phyloP scores from a whole-genome alignment of 257 asterid genomes.

The Fraxinus quadrangulata region DNA sequence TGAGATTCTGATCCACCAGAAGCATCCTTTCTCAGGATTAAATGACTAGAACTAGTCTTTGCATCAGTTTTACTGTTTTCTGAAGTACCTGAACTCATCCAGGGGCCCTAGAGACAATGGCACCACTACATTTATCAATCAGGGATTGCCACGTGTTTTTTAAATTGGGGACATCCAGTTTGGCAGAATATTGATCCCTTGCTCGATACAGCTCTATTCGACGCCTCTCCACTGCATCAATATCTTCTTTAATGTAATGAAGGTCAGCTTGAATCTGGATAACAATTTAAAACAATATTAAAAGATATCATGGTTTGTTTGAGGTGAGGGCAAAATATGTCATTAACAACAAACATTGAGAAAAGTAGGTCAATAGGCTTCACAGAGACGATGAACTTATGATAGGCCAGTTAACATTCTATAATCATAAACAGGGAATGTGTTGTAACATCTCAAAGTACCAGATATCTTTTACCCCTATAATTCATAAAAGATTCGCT shows the following conservation, averaged over 20 bases:
- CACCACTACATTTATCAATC: slow-evolving; percentile 46
- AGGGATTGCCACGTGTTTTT: slow-evolving; percentile 49
- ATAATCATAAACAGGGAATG: background rate
- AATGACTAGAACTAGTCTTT: slow-evolving; percentile 53
- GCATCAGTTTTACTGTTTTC: slow-evolving; percentile 50
- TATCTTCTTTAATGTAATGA: slow-evolving; percentile 77
- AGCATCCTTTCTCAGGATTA: slow-evolving; percentile 45
- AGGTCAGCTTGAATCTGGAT: slow-evolving; percentile 78
- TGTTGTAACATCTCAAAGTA: too few relatives aligned
- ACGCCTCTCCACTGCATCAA: slow-evolving; percentile 75
- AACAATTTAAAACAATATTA: slow-evolving; percentile 24
- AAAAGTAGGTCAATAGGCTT: background rate
- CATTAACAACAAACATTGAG: background rate
- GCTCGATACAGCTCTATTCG: slow-evolving; percentile 66
- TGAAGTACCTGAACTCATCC: slow-evolving; percentile 42
- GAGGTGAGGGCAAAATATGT: background rate
- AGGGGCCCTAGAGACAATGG: slow-evolving; percentile 36
- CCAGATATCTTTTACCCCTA: slow-evolving; percentile 7
- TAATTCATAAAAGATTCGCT: background rate
- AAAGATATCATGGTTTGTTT: background rate
- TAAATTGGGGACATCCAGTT: slow-evolving; percentile 53
- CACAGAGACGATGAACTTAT: slow-evolving; percentile 11
- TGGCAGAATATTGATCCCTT: slow-evolving; percentile 63
- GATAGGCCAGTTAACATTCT: background rate
- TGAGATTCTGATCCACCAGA: slow-evolving; percentile 58